Evolutionary conservation across 1,284 basidiomycete species (phyloP).

Genomic region (Hymenochaete sp.): DNA sequence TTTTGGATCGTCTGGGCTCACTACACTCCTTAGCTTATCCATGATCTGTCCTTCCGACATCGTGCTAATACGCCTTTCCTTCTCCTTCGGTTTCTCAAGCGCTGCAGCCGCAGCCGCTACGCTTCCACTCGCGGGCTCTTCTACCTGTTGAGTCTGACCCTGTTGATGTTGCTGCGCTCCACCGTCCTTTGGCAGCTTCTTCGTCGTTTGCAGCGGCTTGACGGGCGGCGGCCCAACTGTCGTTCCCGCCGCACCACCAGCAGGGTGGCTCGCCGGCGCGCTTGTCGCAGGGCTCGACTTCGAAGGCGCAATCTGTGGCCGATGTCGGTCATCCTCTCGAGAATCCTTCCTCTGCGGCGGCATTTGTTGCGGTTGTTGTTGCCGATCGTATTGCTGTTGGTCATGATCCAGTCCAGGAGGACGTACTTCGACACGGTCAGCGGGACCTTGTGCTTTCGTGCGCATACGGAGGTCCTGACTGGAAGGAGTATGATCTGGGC

Average conservation of each 20-base stretch:
- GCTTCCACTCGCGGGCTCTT: conserved; percentile 33
- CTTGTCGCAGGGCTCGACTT: conserved; percentile 48
- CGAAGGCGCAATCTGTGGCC: conserved; percentile 38
- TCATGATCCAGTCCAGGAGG: conserved; percentile 26
- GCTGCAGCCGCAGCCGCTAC: conserved; percentile 69
- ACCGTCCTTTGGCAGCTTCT: conserved; percentile 44
- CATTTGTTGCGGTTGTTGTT: too few species aligned
- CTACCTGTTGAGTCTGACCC: conserved; percentile 31
- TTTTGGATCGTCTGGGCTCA: conserved; percentile 83
- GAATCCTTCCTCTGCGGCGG: conserved; percentile 44
- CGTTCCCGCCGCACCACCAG: conserved; percentile 38
- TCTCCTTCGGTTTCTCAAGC: conserved; percentile 59
- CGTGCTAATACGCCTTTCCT: conserved; percentile 86
- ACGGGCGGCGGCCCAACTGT: conserved; percentile 49
- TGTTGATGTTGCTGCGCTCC: conserved; percentile 25
- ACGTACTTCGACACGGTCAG: conserved; percentile 26
- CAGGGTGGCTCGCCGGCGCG: conserved; percentile 36
- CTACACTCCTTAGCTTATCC: conserved; percentile 91
- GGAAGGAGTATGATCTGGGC: conserved; percentile 49
- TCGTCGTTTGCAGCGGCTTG: conserved; percentile 69
- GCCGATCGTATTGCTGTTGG: too few species aligned
- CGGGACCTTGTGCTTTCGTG: conserved; percentile 47
- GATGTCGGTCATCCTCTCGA: conserved; percentile 26
- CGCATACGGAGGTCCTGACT: conserved; percentile 55
- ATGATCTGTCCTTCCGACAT: conserved; percentile 98